Evolutionary conservation across 352 stramenopile species (phyloP).

Genomic region (Globisporangium splendens): DNA sequence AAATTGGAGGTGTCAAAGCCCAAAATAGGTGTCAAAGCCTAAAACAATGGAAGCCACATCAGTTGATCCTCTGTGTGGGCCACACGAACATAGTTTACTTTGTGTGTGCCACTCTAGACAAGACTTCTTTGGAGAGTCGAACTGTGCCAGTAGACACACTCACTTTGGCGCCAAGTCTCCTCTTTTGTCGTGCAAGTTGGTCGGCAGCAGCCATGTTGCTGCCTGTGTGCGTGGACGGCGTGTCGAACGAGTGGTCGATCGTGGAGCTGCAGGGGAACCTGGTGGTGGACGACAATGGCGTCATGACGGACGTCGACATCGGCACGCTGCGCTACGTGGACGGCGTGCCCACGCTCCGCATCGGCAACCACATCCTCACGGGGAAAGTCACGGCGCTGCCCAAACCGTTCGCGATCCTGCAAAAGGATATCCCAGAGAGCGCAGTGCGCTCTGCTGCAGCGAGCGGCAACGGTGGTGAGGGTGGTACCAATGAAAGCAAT

Average conservation of each 20-base stretch:
- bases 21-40: too few species aligned
- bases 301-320: constrained; percentile 44
- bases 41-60: too few species aligned
- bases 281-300: constrained; percentile 28
- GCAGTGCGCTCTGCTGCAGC: not conserved
- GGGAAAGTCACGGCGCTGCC: constrained; percentile 67
- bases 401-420: constrained; percentile 76
- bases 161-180: not conserved
- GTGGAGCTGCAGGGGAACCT: constrained; percentile 83
- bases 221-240: constrained; percentile 57
- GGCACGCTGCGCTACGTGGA: constrained; percentile 64
- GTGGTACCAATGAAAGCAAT: not conserved
- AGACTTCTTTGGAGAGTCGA: not conserved
- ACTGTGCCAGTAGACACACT: not conserved
- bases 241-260: constrained; percentile 73
- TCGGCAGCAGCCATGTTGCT: constrained; percentile 47
- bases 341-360: constrained; percentile 70
- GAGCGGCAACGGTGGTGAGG: not conserved
- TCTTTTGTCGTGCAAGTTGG: not conserved
- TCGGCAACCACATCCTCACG: constrained; percentile 79
- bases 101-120: not conserved
- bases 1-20: too few species aligned
- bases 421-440: constrained; percentile 25
- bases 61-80: not conserved
- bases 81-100: not conserved